Evolutionary conservation across 2,329 filamentous ascomycete species (phyloP).

Genomic region (Aspergillus fumigatiaffinis): DNA sequence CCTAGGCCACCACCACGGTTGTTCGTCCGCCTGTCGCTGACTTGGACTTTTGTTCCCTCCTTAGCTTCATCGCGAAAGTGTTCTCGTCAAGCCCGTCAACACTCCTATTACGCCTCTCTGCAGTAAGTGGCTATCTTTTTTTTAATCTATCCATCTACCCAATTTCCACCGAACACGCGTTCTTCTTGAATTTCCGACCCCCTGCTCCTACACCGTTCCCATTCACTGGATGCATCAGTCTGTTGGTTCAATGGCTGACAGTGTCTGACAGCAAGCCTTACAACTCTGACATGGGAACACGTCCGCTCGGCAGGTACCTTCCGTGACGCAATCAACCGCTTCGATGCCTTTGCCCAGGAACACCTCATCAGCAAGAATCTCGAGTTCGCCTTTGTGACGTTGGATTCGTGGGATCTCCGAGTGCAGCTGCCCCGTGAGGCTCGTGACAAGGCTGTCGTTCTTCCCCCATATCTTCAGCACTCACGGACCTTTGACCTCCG

Average conservation of each 20-base stretch:
- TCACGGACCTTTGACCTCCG: slow-evolving; percentile 95
- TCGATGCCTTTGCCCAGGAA: slow-evolving; percentile 90
- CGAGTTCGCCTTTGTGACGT: slow-evolving; percentile 96
- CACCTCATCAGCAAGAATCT: slow-evolving; percentile 86
- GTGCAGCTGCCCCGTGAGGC: slow-evolving; percentile 97
- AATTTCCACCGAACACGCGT: slow-evolving; percentile 8
- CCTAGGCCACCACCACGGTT: slow-evolving; percentile 10
- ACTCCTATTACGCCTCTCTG: slow-evolving; percentile 97
- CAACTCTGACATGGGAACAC: slow-evolving; percentile 97
- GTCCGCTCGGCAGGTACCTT: slow-evolving; percentile 96
- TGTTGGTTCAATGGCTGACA: slow-evolving; percentile 25
- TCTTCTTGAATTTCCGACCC: slow-evolving; percentile 3
- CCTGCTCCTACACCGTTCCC: not conserved
- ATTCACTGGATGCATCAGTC: slow-evolving; percentile 15
- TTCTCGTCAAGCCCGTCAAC: slow-evolving; percentile 97
- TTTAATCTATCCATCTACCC: slow-evolving; percentile 3
- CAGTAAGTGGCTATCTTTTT: slow-evolving; percentile 64
- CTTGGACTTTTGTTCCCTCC: slow-evolving; percentile 10
- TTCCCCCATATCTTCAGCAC: slow-evolving; percentile 95
- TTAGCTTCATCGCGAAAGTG: slow-evolving; percentile 89
- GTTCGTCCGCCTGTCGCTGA: slow-evolving; percentile 20
- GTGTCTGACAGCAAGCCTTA: slow-evolving; percentile 72
- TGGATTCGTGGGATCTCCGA: slow-evolving; percentile 97
- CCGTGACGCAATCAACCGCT: slow-evolving; percentile 91
- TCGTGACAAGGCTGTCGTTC: slow-evolving; percentile 94